Evolutionary conservation across 805 yeast genomes (phyloP), one percentile per base, ranked within the genome.

Genomic region (Geotrichum ghanense): DNA sequence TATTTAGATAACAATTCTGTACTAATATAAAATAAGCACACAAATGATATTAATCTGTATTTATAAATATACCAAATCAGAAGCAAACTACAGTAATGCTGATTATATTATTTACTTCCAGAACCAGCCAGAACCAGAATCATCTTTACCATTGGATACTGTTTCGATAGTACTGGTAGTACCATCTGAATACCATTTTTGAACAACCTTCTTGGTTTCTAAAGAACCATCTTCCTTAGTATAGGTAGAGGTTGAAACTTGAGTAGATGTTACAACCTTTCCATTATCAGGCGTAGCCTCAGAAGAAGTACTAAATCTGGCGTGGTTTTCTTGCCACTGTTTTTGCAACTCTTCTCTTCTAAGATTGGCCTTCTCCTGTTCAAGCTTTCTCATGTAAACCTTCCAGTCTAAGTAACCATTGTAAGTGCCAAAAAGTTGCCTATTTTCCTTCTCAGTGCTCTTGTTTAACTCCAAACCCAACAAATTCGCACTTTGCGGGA

Each of bases 341-440:
- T 25, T 14, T 12, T 40, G 19, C 42, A 17, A 22, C 16, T 31
- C 43, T 26, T 16, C 50, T 22, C 21, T 5, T 12, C 24, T 39
- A 6, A 7, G 9, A 7, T 21, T 21, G 7, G 5, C 16, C 17
- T n/a, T 31, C 16, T 31, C 37, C 20, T 35, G 47, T 43, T 22
- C 44, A 22, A 26, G 25, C 46, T 69, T 67, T 45, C 64, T 69
- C 76, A 78, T 78, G 37, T 69, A 66, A n/a, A 71, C 61, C 55
- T 72, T 75, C 89, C 92, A 87, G 48, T 74, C 74, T 58, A 88
- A 63, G 50, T 73, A 77, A 27, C 76, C 82, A 22, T 78, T 77
- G 60, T 75, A 81, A 45, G 76, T 81, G 21, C 69, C 69, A 67
- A 86, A 88, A 62, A 73, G 84, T 5, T 56, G 45, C 44, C 50